Evolutionary conservation across 2,329 filamentous ascomycete genomes (phyloP).

Genomic region (Ophiocordyceps camponoti-saundersi): DNA sequence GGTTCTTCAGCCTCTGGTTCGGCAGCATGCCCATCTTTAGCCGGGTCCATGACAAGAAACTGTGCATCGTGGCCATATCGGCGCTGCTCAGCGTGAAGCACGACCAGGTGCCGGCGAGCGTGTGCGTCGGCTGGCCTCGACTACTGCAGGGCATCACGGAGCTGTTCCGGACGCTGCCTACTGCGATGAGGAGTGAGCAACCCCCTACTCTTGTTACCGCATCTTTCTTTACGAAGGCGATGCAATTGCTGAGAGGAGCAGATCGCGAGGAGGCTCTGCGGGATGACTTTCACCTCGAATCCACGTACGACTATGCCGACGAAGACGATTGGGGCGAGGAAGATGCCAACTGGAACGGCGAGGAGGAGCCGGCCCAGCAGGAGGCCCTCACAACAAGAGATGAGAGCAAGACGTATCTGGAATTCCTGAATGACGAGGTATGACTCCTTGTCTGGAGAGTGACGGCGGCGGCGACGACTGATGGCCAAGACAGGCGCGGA

Average conservation of each 20-base stretch:
- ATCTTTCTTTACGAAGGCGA: conserved; percentile 8
- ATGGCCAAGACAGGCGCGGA: conserved; percentile 44
- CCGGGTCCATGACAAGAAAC: conserved; percentile 94
- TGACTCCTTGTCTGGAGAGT: conserved; percentile 6
- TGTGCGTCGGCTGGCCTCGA: conserved; percentile 89
- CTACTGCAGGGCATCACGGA: conserved; percentile 75
- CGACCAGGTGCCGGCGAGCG: conserved; percentile 75
- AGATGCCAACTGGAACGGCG: conserved; percentile 63
- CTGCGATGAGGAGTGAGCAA: conserved; percentile 63
- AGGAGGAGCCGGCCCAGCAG: conserved; percentile 54
- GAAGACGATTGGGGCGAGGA: conserved; percentile 76
- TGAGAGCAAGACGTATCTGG: conserved; percentile 84
- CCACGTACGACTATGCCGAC: conserved; percentile 45
- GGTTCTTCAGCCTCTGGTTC: conserved; percentile 98
- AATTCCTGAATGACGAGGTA: conserved; percentile 87
- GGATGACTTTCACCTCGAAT: conserved; percentile 64
- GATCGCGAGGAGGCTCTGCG: conserved; percentile 83
- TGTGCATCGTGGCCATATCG: conserved; percentile 88
- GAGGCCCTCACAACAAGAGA: conserved; percentile 55
- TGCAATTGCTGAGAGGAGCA: conserved; percentile 11
- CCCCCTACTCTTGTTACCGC: background rate
- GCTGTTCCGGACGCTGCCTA: conserved; percentile 80
- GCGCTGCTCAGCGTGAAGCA: conserved; percentile 64
- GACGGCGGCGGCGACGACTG: background rate
- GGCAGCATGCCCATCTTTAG: conserved; percentile 86